Conservation (phyloP, 306 rosid species). For the Dicorynia guianensis region DNA sequence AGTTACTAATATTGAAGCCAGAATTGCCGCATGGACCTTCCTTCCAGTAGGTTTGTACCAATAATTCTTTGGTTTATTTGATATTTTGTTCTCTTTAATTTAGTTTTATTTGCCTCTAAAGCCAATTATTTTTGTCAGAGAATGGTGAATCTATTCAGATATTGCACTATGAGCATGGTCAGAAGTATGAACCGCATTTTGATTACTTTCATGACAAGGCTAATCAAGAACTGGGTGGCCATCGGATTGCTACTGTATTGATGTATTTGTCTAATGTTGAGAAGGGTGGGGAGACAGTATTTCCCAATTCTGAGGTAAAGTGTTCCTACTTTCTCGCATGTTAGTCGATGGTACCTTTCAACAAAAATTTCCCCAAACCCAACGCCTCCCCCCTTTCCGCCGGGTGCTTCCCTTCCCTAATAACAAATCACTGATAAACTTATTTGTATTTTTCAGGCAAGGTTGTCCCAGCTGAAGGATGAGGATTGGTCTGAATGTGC, state of each 20-base stretch:
- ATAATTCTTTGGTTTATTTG: conserved; percentile 23
- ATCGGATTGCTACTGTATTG: conserved; percentile 87
- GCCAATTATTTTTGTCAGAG: conserved; percentile 52
- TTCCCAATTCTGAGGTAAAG: conserved; percentile 78
- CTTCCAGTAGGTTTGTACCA: conserved; percentile 73
- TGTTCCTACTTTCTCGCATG: conserved; percentile 11
- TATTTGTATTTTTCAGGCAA: conserved; percentile 51
- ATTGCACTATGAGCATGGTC: conserved; percentile 83
- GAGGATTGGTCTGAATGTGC: conserved; percentile 78
- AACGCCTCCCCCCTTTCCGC: background rate
- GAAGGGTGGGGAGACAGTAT: conserved; percentile 95
- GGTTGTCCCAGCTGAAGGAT: conserved; percentile 56
- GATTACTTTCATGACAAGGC: conserved; percentile 88
- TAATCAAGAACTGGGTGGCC: conserved; percentile 84
- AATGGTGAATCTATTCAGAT: conserved; percentile 91
- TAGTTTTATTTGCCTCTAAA: conserved; percentile 12
- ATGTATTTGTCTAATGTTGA: conserved; percentile 90
- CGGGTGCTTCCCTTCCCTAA: background rate
- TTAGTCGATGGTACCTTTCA: conserved; percentile 9
- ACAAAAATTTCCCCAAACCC: background rate
- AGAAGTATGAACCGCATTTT: conserved; percentile 92
- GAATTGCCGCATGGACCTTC: conserved; percentile 92
- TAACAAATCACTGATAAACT: background rate
- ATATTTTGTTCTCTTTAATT: conserved; percentile 9
- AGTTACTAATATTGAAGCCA: conserved; percentile 71